Evolutionary conservation across 1,284 basidiomycete genomes (phyloP).

Genomic region (Tilletia caries): DNA sequence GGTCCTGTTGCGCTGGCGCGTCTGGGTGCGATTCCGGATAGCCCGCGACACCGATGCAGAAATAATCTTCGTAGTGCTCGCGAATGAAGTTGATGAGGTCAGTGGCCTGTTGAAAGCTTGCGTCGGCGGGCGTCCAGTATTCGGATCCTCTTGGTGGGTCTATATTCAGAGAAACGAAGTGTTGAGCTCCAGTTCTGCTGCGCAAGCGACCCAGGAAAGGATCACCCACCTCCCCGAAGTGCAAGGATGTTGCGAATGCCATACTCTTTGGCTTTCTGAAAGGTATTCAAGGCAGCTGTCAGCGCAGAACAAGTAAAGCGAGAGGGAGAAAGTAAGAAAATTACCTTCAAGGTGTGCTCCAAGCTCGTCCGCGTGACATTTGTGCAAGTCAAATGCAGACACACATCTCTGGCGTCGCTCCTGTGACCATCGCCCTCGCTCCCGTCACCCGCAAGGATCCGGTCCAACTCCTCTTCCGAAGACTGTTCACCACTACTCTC

Average conservation of each 20-base stretch:
- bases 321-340: background rate
- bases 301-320: background rate
- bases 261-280: conserved; percentile 70
- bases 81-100: conserved; percentile 91
- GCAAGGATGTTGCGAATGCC: conserved; percentile 90
- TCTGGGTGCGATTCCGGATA: conserved; percentile 63
- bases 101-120: conserved; percentile 77
- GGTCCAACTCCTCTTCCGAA: background rate
- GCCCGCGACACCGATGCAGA: conserved; percentile 87
- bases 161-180: conserved; percentile 36
- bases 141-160: conserved; percentile 91
- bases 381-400: conserved; percentile 95
- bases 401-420: conserved; percentile 72
- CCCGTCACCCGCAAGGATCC: background rate
- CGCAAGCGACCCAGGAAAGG: too few relatives aligned
- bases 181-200: conserved; percentile 6
- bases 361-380: conserved; percentile 73
- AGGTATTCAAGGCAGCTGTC: conserved; percentile 6
- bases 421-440: background rate
- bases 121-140: conserved; percentile 81
- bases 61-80: conserved; percentile 75
- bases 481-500: background rate
- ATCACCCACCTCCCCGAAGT: conserved; percentile 60
- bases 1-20: background rate
- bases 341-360: conserved; percentile 74